Conservation (phyloP, 2,329 filamentous ascomycete genomes). For the Eutypa lata region DNA sequence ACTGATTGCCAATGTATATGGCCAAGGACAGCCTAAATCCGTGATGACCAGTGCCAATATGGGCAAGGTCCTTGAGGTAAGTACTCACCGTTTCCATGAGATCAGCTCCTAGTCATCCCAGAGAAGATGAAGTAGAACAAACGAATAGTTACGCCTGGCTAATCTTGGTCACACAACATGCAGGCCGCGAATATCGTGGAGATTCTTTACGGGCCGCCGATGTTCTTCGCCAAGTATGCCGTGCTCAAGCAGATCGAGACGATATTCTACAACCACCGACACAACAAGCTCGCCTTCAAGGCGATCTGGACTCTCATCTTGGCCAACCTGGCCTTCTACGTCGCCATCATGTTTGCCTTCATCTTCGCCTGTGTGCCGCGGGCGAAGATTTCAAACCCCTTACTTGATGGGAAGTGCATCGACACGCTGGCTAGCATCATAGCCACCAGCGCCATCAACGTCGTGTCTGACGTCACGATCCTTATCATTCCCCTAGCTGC, state of each 20-base stretch:
- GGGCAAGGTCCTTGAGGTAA: too few species aligned
- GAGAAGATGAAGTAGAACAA: too few species aligned
- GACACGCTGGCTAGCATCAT: not conserved
- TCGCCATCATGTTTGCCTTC: constrained; percentile 1
- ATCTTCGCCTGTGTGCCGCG: constrained; percentile 6
- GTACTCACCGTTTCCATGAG: too few species aligned
- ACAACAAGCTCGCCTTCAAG: not conserved
- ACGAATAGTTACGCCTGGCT: too few species aligned
- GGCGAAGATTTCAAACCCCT: constrained; percentile 4
- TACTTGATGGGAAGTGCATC: not conserved
- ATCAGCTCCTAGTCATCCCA: too few species aligned
- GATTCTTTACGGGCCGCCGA: constrained; percentile 6
- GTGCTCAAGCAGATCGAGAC: constrained; percentile 9
- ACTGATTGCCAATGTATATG: too few species aligned
- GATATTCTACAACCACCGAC: constrained; percentile 5
- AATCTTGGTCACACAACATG: too few species aligned
- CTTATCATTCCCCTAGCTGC: constrained; percentile 13
- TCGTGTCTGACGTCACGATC: constrained; percentile 18
- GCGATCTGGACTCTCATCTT: constrained; percentile 5
- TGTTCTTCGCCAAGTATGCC: constrained; percentile 8
- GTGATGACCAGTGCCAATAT: too few species aligned
- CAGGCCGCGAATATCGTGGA: constrained; percentile 6
- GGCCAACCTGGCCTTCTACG: constrained; percentile 6
- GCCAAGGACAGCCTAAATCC: too few species aligned
- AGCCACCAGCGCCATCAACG: constrained; percentile 10